Evolutionary conservation across 1,284 basidiomycete genomes (phyloP), one percentile per base, ranked within the genome.

Genomic region (Clitocybe nebularis): DNA sequence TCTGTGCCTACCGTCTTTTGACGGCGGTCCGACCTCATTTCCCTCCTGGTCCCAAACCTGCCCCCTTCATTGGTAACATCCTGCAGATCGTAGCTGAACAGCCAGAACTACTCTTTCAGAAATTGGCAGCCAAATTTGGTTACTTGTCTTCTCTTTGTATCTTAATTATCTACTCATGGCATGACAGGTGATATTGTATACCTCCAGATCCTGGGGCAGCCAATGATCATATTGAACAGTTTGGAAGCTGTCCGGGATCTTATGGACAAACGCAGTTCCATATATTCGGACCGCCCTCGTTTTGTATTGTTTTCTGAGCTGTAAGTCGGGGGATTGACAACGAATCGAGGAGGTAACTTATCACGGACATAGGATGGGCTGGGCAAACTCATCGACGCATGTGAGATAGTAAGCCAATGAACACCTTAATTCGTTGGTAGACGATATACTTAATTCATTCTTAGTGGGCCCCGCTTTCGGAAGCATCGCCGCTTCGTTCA

Each of bases 401-500:
- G 50, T 65, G 36, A 56, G 66, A 65, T 71, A 71, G 68, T 71
- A 55, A 47, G 66, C 50, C 8, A n/a, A 16, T 11, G n/a, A n/a
- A n/a, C n/a, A n/a, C n/a, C 10, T 21, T 25, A 34, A 5, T 11
- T 23, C 22, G 20, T 20, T 44, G n/a, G 7, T 9, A 32, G 13
- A 36, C 23, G 25, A 10, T 19, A 34, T 29, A 36, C 44, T 30
- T 36, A 30, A 36, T 37, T 46, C 8, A 14, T 13, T 9, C 10
- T 3, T 47, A 72, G 69, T 53, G 71, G 71, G 17, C 68, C 64
- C n/a, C 64, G 69, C 24, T 74, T 75, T 55, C 65, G 69, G 47
- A 69, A 65, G 51, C 74, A 77, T 52, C 64, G 73, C 37, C 67
- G 68, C n/a, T 68, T 73, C 44, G 67, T 75, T 30, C 69, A 74